Percentiles rank a stretch among this genome's conserved stretches.
Evolutionary conservation across 2,329 filamentous ascomycete genomes (phyloP).

Genomic region (Colletotrichum sp.): DNA sequence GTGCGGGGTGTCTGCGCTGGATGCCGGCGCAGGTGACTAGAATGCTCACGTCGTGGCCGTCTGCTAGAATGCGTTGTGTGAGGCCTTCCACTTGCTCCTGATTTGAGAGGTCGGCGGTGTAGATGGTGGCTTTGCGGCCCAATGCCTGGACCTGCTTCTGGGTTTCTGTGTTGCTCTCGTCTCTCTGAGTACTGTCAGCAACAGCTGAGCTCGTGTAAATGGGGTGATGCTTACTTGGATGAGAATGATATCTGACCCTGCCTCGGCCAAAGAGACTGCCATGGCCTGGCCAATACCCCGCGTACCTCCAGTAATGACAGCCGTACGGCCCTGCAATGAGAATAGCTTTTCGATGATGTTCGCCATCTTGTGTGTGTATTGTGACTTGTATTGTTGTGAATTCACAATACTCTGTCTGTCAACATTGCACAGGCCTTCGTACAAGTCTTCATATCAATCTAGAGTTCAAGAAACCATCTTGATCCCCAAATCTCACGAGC

Average conservation of each 20-base stretch:
- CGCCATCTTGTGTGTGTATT: background rate
- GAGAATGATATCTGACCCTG: conserved; percentile 24
- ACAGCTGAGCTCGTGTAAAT: no score
- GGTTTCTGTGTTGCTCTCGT: conserved; percentile 25
- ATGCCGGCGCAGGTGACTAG: conserved; percentile 73
- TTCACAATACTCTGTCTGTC: background rate
- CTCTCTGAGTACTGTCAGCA: conserved; percentile 6
- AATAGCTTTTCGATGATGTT: conserved; percentile 24
- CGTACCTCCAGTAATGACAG: conserved; percentile 26
- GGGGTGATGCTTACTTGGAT: conserved; percentile 1
- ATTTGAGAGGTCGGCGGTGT: conserved; percentile 26
- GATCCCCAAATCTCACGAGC: background rate
- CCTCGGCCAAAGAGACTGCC: conserved; percentile 23
- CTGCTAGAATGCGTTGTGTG: conserved; percentile 18
- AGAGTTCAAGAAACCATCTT: background rate
- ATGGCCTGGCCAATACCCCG: conserved; percentile 28
- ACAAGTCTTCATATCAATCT: background rate
- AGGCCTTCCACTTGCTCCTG: conserved; percentile 22
- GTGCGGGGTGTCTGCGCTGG: conserved; percentile 66
- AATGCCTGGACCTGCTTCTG: conserved; percentile 21
- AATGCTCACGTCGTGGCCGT: conserved; percentile 52
- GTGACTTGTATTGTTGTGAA: background rate
- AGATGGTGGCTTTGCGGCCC: conserved; percentile 26
- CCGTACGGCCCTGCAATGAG: conserved; percentile 22
- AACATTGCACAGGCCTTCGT: background rate